Percentiles rank a stretch among this genome's conserved stretches.
Conservation (phyloP, 345 rosid genomes). For the Geranium brycei region DNA sequence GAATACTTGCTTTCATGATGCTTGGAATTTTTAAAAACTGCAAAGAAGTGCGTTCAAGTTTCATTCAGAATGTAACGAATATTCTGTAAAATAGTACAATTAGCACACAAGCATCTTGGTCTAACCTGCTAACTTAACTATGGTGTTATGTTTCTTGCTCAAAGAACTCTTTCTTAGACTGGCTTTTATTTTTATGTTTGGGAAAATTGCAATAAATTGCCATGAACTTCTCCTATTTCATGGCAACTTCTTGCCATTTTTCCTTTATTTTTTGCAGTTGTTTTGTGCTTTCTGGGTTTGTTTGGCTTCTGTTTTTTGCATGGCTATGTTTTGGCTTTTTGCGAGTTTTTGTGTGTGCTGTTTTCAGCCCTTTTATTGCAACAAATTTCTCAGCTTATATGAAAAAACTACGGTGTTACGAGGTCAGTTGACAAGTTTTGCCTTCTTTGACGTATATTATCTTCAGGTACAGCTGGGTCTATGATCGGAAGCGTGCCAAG, state of each 20-base stretch:
- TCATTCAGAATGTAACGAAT: background rate
- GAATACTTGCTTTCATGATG: background rate
- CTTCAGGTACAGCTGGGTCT: conserved; percentile 54
- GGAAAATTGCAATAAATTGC: background rate
- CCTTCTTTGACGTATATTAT: background rate
- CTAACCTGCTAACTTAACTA: background rate
- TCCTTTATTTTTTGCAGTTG: no score
- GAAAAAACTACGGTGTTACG: background rate
- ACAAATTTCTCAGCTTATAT: no score
- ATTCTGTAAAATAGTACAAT: no score
- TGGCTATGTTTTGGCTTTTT: no score
- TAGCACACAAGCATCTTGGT: conserved; percentile 2
- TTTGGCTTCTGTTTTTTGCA: no score
- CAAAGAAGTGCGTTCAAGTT: background rate
- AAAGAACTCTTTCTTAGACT: no score
- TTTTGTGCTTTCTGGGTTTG: no score
- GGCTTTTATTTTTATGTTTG: no score
- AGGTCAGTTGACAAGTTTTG: conserved; percentile 4
- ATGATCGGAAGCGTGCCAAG: conserved; percentile 51
- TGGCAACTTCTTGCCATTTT: no score
- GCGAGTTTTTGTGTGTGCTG: no score
- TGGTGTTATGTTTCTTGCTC: no score
- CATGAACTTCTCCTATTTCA: background rate
- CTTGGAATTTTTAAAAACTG: background rate
- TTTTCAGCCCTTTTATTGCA: no score